A percentile compares a stretch with the other conserved stretches of the same genome.
Conservation (phyloP, 2,329 filamentous ascomycete species). For the Scedosporium apiospermum region DNA sequence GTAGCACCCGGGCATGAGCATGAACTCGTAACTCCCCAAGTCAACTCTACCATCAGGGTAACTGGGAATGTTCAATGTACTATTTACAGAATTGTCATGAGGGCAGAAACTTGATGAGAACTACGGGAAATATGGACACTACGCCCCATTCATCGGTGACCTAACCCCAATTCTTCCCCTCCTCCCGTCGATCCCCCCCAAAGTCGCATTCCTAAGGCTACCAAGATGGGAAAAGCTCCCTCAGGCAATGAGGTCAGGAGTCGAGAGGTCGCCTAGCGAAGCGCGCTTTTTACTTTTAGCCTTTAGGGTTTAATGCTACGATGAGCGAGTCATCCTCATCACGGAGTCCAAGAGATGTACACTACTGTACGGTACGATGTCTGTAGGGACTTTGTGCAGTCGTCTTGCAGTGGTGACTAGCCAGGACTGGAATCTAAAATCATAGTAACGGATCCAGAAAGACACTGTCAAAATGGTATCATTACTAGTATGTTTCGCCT, state of each 20-base stretch:
- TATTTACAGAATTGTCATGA: neutral
- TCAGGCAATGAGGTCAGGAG: neutral
- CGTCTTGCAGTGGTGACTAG: no score
- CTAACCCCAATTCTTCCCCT: neutral
- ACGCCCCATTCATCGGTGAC: neutral
- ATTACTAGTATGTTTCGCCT: neutral
- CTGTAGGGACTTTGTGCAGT: slow-evolving; percentile 1
- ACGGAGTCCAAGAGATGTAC: no score
- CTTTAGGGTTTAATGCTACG: neutral
- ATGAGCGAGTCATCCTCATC: neutral
- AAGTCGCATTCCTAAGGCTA: neutral
- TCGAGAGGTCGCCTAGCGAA: neutral
- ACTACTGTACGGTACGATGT: neutral
- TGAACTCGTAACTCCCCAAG: neutral
- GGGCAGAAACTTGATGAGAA: neutral
- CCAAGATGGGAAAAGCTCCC: neutral
- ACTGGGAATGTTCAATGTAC: neutral
- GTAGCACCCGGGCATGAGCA: neutral
- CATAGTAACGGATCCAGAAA: neutral
- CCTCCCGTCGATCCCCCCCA: neutral
- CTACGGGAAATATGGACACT: neutral
- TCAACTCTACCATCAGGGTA: neutral
- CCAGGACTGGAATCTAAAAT: neutral
- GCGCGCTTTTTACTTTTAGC: neutral
- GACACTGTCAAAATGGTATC: neutral